These are phyloP conservation scores for Trifolium fragiferum DNA, from an alignment of 306 rosid species.

Conservation along the genomic window DNA sequence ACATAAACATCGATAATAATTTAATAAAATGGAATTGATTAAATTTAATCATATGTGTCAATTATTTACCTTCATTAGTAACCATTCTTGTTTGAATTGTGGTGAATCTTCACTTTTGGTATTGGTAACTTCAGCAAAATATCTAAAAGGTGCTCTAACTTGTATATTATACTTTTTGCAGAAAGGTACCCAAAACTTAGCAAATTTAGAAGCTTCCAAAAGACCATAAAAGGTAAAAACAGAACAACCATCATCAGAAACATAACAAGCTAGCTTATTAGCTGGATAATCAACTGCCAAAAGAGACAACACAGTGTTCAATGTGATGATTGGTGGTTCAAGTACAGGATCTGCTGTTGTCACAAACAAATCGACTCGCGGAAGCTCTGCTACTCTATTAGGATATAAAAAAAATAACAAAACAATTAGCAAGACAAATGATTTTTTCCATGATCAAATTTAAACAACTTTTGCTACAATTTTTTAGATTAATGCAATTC, in stretches of 20 bases:
- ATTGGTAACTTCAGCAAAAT: conserved; percentile 38
- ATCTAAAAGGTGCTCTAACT: conserved; percentile 68
- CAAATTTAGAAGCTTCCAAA: conserved; percentile 60
- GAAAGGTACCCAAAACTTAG: conserved; percentile 67
- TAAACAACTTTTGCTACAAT: not conserved
- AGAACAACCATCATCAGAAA: conserved; percentile 76
- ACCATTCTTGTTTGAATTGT: conserved; percentile 55
- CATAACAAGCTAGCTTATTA: conserved; percentile 73
- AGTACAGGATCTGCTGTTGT: conserved; percentile 67
- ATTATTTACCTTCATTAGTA: conserved; percentile 54
- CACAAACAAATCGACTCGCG: conserved; percentile 65
- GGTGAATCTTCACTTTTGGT: not conserved
- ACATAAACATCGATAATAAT: too few relatives aligned
- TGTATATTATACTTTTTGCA: conserved; percentile 59
- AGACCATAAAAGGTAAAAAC: conserved; percentile 62
- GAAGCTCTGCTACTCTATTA: conserved; percentile 61
- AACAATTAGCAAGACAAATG: not conserved
- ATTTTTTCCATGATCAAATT: too few relatives aligned
- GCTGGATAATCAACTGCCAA: conserved; percentile 69
- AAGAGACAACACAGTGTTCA: conserved; percentile 71
- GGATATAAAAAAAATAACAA: too few relatives aligned
- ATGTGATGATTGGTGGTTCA: conserved; percentile 69
- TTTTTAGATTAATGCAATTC: not conserved
- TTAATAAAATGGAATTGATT: too few relatives aligned
- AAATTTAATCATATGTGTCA: too few relatives aligned